Evolutionary conservation across 1,284 basidiomycete species (phyloP).

Genomic region (Bothia castanella): DNA sequence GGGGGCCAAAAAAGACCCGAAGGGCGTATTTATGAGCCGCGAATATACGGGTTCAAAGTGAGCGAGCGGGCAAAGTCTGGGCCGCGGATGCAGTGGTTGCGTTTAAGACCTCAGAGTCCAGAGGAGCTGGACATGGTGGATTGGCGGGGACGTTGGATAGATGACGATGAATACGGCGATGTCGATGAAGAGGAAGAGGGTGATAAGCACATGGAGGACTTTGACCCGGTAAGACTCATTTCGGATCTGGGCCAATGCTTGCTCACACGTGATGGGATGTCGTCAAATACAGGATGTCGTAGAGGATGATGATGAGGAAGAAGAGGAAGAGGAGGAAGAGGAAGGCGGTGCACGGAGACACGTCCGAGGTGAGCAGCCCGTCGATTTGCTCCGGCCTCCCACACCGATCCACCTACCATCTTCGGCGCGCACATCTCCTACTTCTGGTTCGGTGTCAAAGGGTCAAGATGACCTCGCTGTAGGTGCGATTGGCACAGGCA

Average conservation of each 20-base stretch:
- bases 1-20: slow-evolving; percentile 84
- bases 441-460: slow-evolving; percentile 35
- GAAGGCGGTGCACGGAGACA: slow-evolving; percentile 40
- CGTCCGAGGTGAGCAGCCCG: slow-evolving; percentile 33
- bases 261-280: slow-evolving; percentile 14
- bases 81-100: slow-evolving; percentile 95
- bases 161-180: slow-evolving; percentile 64
- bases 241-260: neutral
- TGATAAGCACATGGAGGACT: slow-evolving; percentile 77
- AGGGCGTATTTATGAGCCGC: slow-evolving; percentile 84
- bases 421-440: slow-evolving; percentile 50
- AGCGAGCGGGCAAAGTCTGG: slow-evolving; percentile 85
- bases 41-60: slow-evolving; percentile 91
- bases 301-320: slow-evolving; percentile 56
- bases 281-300: slow-evolving; percentile 30
- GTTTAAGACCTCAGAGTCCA: slow-evolving; percentile 75
- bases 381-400: slow-evolving; percentile 31
- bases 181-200: slow-evolving; percentile 62
- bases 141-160: slow-evolving; percentile 82
- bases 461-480: slow-evolving; percentile 31
- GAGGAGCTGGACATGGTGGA: slow-evolving; percentile 85
- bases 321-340: slow-evolving; percentile 57
- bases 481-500: slow-evolving; percentile 32
- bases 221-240: slow-evolving; percentile 62
- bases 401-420: slow-evolving; percentile 35